Evolutionary conservation across 1,284 basidiomycete species (phyloP).

Genomic region (Leccinum holopus): DNA sequence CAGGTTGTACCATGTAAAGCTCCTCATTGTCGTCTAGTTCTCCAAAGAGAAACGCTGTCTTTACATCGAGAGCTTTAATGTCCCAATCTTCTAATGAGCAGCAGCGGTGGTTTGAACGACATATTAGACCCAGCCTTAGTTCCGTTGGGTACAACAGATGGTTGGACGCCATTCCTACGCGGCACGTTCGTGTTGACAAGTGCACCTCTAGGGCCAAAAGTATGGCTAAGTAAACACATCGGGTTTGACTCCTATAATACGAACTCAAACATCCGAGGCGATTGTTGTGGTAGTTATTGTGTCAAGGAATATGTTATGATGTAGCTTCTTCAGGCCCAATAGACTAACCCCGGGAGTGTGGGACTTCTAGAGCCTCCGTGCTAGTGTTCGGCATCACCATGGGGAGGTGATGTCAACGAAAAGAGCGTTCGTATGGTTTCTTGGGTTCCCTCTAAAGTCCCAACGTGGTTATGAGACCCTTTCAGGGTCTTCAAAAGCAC

Average conservation of each 20-base stretch:
- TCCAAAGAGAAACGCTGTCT: no score
- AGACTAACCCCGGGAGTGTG: background rate
- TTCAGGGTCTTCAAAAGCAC: constrained; percentile 59
- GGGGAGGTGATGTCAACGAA: constrained; percentile 17
- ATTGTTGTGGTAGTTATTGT: background rate
- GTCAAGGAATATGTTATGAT: background rate
- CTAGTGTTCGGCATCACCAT: background rate
- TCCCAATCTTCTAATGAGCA: background rate
- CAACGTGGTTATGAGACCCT: constrained; percentile 68
- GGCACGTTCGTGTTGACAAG: background rate
- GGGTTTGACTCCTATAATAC: background rate
- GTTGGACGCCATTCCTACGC: background rate
- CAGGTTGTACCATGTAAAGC: no score
- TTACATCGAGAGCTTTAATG: no score
- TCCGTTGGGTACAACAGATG: background rate
- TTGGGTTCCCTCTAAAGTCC: constrained; percentile 68
- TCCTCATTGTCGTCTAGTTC: no score
- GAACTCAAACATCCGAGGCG: background rate
- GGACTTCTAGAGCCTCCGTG: background rate
- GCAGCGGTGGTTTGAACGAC: no score
- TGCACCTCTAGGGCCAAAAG: background rate
- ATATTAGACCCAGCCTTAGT: no score
- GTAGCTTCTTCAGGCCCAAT: no score
- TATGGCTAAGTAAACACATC: background rate
- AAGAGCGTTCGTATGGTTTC: constrained; percentile 65